Evolutionary conservation across 805 yeast species (phyloP).

Genomic region (Pichia manshurica): DNA sequence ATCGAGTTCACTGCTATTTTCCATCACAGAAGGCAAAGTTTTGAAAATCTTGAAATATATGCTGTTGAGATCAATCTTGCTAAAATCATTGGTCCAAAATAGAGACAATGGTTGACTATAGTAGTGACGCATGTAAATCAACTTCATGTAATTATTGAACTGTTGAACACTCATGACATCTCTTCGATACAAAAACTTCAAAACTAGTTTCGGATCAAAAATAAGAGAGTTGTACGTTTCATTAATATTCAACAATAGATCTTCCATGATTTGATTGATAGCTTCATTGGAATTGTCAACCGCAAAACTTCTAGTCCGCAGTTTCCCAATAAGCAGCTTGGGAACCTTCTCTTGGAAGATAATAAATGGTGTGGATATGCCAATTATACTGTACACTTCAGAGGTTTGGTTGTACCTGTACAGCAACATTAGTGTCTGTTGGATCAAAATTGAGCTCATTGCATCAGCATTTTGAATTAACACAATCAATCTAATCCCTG

Average conservation of each 20-base stretch:
- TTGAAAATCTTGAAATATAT: constrained; percentile 26
- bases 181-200: constrained; percentile 23
- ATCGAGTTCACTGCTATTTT: constrained; percentile 14
- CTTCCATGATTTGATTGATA: constrained; percentile 28
- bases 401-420: constrained; percentile 18
- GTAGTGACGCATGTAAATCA: constrained; percentile 31
- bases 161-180: constrained; percentile 27
- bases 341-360: constrained; percentile 32
- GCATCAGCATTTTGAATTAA: constrained; percentile 34
- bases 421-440: constrained; percentile 22
- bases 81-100: constrained; percentile 29
- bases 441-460: constrained; percentile 23
- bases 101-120: constrained; percentile 30
- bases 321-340: constrained; percentile 17
- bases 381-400: constrained; percentile 25
- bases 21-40: constrained; percentile 26
- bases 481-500: constrained; percentile 19
- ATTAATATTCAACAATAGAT: constrained; percentile 27
- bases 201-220: constrained; percentile 28
- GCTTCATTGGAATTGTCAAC: constrained; percentile 30
- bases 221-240: constrained; percentile 30
- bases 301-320: constrained; percentile 25
- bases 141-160: constrained; percentile 28
- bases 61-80: constrained; percentile 19
- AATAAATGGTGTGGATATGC: constrained; percentile 31